These are phyloP conservation scores for Dendrothele bispora DNA, from an alignment of 768 basidiomycete genomes.

Conservation along the genomic window DNA sequence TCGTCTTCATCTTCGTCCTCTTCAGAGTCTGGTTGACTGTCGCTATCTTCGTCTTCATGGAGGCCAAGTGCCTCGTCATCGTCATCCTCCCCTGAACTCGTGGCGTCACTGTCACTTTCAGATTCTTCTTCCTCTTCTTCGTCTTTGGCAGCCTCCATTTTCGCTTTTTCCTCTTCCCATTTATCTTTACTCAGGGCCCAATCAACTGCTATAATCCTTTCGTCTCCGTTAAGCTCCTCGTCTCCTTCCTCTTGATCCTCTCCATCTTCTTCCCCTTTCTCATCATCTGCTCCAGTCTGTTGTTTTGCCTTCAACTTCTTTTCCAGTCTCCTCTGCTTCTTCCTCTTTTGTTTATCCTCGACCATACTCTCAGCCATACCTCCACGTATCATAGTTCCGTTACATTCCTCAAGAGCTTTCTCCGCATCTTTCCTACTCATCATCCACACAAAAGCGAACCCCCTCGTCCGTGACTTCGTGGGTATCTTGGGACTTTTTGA, in stretches of 20 bases:
- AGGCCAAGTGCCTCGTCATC: constrained; percentile 21
- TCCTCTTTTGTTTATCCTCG: constrained; percentile 66
- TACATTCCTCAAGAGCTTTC: constrained; percentile 74
- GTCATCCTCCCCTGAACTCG: constrained; percentile 27
- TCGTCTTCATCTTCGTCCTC: constrained; percentile 36
- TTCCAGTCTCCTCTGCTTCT: constrained; percentile 58
- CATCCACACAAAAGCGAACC: constrained; percentile 97
- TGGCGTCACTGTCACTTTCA: constrained; percentile 43
- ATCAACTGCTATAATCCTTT: constrained; percentile 86
- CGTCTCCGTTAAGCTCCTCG: constrained; percentile 35
- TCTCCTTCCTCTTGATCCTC: constrained; percentile 34
- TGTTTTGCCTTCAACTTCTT: constrained; percentile 43
- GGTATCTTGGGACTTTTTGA: no score
- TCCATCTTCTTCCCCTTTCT: constrained; percentile 39
- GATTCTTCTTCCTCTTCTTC: constrained; percentile 46
- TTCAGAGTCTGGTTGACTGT: no score
- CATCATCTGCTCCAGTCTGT: constrained; percentile 31
- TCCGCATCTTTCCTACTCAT: constrained; percentile 83
- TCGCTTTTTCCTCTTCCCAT: constrained; percentile 80
- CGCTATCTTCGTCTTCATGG: no score
- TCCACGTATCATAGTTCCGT: constrained; percentile 67
- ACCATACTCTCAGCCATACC: constrained; percentile 60
- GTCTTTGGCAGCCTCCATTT: constrained; percentile 40
- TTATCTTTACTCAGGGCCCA: constrained; percentile 95
- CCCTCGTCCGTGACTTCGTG: constrained; percentile 55